Evolutionary conservation across 495 filamentous ascomycete species (phyloP), one percentile per base, ranked within the genome.

Genomic region (Penicillium fimorum): DNA sequence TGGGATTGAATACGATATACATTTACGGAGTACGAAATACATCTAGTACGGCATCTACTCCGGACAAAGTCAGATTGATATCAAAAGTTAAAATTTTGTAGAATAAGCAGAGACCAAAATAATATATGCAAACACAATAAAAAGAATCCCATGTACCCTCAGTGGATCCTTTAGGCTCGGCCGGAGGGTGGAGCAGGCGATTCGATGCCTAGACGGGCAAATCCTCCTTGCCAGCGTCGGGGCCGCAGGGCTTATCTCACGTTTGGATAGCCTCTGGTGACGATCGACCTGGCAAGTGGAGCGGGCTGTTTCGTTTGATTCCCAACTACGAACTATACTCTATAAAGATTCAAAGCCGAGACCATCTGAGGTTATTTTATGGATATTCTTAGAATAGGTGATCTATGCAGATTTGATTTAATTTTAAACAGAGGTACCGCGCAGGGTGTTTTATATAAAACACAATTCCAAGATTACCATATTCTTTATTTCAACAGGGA

Each of bases 161-260:
- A 40, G 55, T 60, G 60, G 60, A 50, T 62, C 59, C 2, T 22
- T 55, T 9, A 9, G 15, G 35, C 55, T 59, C 64, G 55, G 64
- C 58, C 65, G 55, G 43, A 11, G n/a, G 40, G 63, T 68, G 63
- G 64, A 58, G 57, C 57, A 53, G 50, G 53, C 53, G 58, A 64
- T 61, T 64, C 53, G 58, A 56, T 64, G 58, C 63, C 63, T 64
- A 64, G 63, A 57, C 54, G 54, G 63, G 63, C 33, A 66, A 60
- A 64, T 59, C 63, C 63, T 61, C 63, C 60, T 57, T 62, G 54
- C 27, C 61, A 57, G 56, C 35, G 58, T 50, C 40, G 65, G 62
- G 54, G 57, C 62, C 59, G 52, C 65, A 68, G 65, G 59, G 65
- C 65, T 66, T 66, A 68, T 68, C 60, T 60, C 47, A 53, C 53